Evolutionary conservation across 1,284 basidiomycete species (phyloP).

Genomic region (Phylloboletellus chloephorus): DNA sequence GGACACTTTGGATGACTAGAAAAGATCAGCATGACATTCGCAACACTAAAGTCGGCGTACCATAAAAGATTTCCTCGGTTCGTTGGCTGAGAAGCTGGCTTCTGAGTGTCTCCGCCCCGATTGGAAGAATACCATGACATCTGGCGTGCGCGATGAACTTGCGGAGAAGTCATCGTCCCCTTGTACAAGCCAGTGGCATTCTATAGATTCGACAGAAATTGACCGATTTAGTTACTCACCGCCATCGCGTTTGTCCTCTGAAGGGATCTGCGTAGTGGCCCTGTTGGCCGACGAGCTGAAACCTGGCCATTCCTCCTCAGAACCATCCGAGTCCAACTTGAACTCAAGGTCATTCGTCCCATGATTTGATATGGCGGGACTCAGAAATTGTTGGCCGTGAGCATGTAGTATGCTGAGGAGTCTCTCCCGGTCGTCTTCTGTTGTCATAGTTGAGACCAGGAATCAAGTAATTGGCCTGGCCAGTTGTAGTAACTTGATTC

Average conservation of each 20-base stretch:
- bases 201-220: neutral
- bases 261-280: constrained; percentile 4
- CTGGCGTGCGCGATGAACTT: constrained; percentile 28
- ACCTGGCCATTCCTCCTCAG: constrained; percentile 36
- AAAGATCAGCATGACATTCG: constrained; percentile 3
- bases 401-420: constrained; percentile 56
- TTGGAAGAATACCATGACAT: constrained; percentile 58
- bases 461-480: no score
- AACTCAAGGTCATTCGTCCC: constrained; percentile 19
- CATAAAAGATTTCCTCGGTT: constrained; percentile 65
- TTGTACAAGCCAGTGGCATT: constrained; percentile 33
- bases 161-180: constrained; percentile 41
- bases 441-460: constrained; percentile 7
- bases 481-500: constrained; percentile 7
- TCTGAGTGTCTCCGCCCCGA: constrained; percentile 20
- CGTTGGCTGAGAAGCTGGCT: constrained; percentile 33
- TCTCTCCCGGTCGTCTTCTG: constrained; percentile 28
- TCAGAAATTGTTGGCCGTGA: constrained; percentile 60
- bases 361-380: constrained; percentile 26
- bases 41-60: constrained; percentile 33
- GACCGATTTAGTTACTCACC: constrained; percentile 6
- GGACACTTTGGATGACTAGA: constrained; percentile 70
- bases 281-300: constrained; percentile 11
- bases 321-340: constrained; percentile 4
- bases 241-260: constrained; percentile 21